Conservation (phyloP, 148 eudicot genomes). For the Tetragonia tetragonoides region DNA sequence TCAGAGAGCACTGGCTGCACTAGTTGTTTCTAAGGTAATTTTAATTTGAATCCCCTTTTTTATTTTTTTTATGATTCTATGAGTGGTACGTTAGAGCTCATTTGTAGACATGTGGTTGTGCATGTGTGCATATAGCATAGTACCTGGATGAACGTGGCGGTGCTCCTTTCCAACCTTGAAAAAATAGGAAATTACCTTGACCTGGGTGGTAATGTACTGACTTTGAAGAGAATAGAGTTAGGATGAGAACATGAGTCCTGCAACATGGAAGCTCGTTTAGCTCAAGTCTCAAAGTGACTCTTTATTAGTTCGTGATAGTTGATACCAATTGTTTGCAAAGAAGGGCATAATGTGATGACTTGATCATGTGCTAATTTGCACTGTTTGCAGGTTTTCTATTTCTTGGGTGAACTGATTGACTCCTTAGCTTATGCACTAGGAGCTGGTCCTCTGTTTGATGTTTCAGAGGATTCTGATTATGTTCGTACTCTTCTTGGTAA, state of each 20-base stretch:
- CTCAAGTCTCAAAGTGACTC: neutral
- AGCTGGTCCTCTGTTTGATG: constrained; percentile 88
- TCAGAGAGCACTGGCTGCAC: constrained; percentile 80
- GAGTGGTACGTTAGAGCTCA: neutral
- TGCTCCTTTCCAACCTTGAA: too few relatives aligned
- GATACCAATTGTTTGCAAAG: neutral
- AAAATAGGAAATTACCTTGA: neutral
- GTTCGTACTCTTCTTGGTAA: constrained; percentile 90
- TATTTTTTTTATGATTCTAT: too few relatives aligned
- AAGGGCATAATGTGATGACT: neutral
- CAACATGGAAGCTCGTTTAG: neutral
- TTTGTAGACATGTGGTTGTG: neutral
- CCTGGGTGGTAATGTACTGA: neutral
- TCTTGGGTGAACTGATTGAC: constrained; percentile 80
- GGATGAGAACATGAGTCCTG: neutral
- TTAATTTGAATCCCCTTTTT: neutral
- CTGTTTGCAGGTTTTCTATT: constrained; percentile 70
- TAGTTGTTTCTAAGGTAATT: constrained; percentile 86
- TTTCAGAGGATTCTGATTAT: constrained; percentile 89
- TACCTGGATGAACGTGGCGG: too few relatives aligned
- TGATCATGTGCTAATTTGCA: constrained; percentile 7
- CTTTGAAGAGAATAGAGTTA: neutral
- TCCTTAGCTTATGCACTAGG: constrained; percentile 91
- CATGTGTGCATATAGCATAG: constrained; percentile 5
- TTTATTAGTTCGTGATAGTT: neutral